These are phyloP conservation scores for Enterospora canceri DNA, from an alignment of 371 early-diverging fungal species.

Conservation along the genomic window DNA sequence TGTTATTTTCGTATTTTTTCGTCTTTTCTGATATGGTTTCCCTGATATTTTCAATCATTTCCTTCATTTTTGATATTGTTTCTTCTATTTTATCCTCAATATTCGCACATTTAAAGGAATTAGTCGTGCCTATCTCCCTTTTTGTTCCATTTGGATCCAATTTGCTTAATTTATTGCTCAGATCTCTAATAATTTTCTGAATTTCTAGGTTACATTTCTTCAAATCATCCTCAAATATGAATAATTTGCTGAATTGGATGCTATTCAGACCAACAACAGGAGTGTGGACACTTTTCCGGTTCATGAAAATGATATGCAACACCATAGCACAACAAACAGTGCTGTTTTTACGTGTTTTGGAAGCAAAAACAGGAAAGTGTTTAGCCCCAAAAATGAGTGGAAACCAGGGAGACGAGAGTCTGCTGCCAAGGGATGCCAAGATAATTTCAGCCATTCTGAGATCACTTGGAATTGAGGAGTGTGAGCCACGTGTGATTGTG, in stretches of 20 bases:
- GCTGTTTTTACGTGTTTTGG: too few relatives aligned
- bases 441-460: conserved; percentile 75
- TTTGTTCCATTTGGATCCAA: too few relatives aligned
- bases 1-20: background rate
- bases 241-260: background rate
- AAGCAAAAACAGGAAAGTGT: background rate
- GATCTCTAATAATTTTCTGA: background rate
- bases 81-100: background rate
- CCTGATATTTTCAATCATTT: background rate
- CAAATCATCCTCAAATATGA: background rate
- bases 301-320: too few relatives aligned
- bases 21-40: background rate
- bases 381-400: background rate
- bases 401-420: conserved; percentile 42
- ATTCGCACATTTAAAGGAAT: background rate
- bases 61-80: background rate
- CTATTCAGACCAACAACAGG: background rate
- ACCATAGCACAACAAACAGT: too few relatives aligned
- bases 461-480: conserved; percentile 77
- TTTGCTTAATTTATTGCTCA: background rate
- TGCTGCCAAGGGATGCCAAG: conserved; percentile 70
- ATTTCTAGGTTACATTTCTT: background rate
- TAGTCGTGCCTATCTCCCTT: too few relatives aligned
- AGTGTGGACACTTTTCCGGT: background rate
- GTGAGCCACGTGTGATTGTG: conserved; percentile 81